phyloP scores from a whole-genome alignment of 2,329 filamentous ascomycete species.

The Tolypocladium endophyticum region DNA sequence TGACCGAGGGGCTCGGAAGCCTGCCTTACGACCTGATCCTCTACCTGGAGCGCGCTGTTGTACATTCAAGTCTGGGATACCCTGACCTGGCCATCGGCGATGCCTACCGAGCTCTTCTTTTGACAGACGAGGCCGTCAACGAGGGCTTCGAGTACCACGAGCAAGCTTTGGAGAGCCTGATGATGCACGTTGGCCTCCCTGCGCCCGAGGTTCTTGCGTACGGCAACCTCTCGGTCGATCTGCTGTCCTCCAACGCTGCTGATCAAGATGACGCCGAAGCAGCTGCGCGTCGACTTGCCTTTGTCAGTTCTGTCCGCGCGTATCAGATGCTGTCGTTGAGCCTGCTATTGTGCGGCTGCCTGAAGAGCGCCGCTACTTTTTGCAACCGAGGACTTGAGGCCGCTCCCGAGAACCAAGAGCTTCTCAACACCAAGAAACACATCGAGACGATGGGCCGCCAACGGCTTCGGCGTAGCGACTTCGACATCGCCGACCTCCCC shows the following conservation, averaged over 20 bases:
- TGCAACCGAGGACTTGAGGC: slow-evolving; percentile 48
- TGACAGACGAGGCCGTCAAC: slow-evolving; percentile 71
- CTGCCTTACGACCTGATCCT: slow-evolving; percentile 52
- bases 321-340: slow-evolving; percentile 49
- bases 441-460: slow-evolving; percentile 43
- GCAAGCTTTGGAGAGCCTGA: slow-evolving; percentile 44
- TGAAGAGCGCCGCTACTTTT: slow-evolving; percentile 58
- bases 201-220: slow-evolving; percentile 35
- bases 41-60: slow-evolving; percentile 57
- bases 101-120: slow-evolving; percentile 79
- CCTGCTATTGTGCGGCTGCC: slow-evolving; percentile 54
- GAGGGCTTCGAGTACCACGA: slow-evolving; percentile 79
- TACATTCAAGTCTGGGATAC: slow-evolving; percentile 68
- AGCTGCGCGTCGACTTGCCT: slow-evolving; percentile 30
- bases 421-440: slow-evolving; percentile 41
- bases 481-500: slow-evolving; percentile 48
- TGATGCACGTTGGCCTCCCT: slow-evolving; percentile 19
- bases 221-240: slow-evolving; percentile 27
- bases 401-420: slow-evolving; percentile 43
- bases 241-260: slow-evolving; percentile 19
- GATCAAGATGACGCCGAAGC: slow-evolving; percentile 21
- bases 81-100: slow-evolving; percentile 84
- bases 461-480: slow-evolving; percentile 32
- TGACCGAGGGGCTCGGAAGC: slow-evolving; percentile 43
- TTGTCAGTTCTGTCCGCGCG: slow-evolving; percentile 42